Evolutionary conservation across 1,139 yeast species (phyloP).

Genomic region (Zygosaccharomyces sapae): DNA sequence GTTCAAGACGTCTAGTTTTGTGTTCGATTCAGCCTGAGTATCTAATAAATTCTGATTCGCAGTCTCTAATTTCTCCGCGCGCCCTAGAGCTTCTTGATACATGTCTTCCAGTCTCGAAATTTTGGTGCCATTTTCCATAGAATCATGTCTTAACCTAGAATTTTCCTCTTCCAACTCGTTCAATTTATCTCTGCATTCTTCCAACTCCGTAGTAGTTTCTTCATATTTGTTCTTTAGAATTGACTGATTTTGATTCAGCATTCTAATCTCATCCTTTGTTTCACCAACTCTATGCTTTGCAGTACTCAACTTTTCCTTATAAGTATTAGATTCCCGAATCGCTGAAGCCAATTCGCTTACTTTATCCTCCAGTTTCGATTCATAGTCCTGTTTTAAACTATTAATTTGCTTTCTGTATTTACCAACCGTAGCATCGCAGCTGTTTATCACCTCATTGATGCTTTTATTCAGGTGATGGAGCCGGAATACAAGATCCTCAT

Average conservation of each 20-base stretch:
- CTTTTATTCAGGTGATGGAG: slow-evolving; percentile 33
- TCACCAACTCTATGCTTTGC: slow-evolving; percentile 26
- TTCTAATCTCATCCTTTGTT: slow-evolving; percentile 28
- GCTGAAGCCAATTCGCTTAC: slow-evolving; percentile 36
- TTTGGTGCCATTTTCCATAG: neutral
- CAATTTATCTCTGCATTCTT: slow-evolving; percentile 11
- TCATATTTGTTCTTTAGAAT: slow-evolving; percentile 34
- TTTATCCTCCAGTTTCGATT: slow-evolving; percentile 38
- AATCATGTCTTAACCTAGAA: slow-evolving; percentile 5
- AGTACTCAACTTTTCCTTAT: slow-evolving; percentile 37
- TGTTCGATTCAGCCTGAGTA: slow-evolving; percentile 43
- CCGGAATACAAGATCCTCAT: slow-evolving; percentile 40
- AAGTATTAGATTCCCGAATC: slow-evolving; percentile 31
- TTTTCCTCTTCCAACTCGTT: slow-evolving; percentile 10
- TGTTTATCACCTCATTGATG: slow-evolving; percentile 36
- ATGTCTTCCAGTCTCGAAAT: neutral
- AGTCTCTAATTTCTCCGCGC: neutral
- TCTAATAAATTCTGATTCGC: slow-evolving; percentile 7
- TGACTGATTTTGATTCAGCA: slow-evolving; percentile 33
- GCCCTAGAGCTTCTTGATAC: slow-evolving; percentile 4
- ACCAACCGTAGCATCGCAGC: slow-evolving; percentile 44
- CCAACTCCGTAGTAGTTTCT: slow-evolving; percentile 17
- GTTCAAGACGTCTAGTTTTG: slow-evolving; percentile 11
- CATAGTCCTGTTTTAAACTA: slow-evolving; percentile 60
- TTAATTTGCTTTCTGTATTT: slow-evolving; percentile 46